These are phyloP conservation scores for Tricholoma flavovirens DNA, from an alignment of 768 basidiomycete species.

Conservation along the genomic window DNA sequence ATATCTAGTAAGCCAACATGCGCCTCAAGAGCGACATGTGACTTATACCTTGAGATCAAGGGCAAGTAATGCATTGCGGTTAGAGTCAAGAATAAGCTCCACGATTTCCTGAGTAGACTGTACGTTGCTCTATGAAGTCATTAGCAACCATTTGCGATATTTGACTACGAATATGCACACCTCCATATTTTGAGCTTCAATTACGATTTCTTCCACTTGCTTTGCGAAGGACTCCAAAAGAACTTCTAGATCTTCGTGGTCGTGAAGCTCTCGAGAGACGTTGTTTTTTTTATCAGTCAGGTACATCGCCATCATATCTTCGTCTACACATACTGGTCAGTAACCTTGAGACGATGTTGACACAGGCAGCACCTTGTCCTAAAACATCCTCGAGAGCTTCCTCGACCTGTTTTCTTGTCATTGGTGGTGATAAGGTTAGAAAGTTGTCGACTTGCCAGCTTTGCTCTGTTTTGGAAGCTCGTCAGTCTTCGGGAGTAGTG, in stretches of 20 bases:
- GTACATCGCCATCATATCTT: constrained; percentile 94
- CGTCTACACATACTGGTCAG: constrained; percentile 48
- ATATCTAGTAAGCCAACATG: constrained; percentile 6
- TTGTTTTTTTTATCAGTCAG: constrained; percentile 78
- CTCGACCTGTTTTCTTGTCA: constrained; percentile 53
- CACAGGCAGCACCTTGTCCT: constrained; percentile 58
- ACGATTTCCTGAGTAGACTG: constrained; percentile 98
- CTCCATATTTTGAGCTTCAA: constrained; percentile 84
- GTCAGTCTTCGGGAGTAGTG: constrained; percentile 88
- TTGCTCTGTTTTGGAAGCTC: constrained; percentile 88
- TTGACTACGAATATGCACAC: constrained; percentile 32
- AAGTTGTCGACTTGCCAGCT: constrained; percentile 45
- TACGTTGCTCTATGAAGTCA: constrained; percentile 64
- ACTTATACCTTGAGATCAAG: constrained; percentile 76
- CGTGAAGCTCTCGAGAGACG: constrained; percentile 52
- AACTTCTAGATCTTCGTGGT: constrained; percentile 92
- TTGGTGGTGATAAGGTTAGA: neutral
- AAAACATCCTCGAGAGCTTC: constrained; percentile 89
- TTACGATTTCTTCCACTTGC: constrained; percentile 95
- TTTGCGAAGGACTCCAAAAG: constrained; percentile 93
- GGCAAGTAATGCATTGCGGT: constrained; percentile 87
- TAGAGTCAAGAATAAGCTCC: constrained; percentile 92
- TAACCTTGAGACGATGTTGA: neutral
- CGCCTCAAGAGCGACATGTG: neutral
- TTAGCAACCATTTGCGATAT: neutral